Evolutionary conservation across 2,329 filamentous ascomycete genomes (phyloP).

Genomic region (Fusarium transvaalense): DNA sequence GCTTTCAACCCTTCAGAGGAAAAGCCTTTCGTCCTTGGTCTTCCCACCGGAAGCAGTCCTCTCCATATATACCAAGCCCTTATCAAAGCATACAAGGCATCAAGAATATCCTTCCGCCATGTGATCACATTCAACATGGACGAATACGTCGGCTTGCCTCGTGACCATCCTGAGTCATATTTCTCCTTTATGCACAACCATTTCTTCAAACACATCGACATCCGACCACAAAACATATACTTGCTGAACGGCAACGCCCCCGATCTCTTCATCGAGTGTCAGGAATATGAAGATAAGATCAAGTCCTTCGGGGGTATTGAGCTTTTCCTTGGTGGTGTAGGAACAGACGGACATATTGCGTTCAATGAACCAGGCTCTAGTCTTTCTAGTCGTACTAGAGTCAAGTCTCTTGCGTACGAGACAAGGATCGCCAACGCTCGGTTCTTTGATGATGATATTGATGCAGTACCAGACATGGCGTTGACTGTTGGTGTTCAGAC

Average conservation of each 20-base stretch:
- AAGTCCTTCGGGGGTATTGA: slow-evolving; percentile 8
- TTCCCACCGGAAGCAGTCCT: slow-evolving; percentile 14
- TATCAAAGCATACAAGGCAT: background rate
- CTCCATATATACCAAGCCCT: slow-evolving; percentile 10
- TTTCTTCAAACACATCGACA: slow-evolving; percentile 14
- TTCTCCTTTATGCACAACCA: slow-evolving; percentile 18
- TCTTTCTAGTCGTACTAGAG: slow-evolving; percentile 8
- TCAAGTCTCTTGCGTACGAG: slow-evolving; percentile 23
- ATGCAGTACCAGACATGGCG: slow-evolving; percentile 10
- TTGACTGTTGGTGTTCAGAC: slow-evolving; percentile 18
- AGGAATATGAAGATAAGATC: slow-evolving; percentile 6
- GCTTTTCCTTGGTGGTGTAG: slow-evolving; percentile 14
- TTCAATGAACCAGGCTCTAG: slow-evolving; percentile 18
- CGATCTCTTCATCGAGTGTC: slow-evolving; percentile 1
- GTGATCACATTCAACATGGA: slow-evolving; percentile 24
- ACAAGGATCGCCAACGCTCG: slow-evolving; percentile 8
- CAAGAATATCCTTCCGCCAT: slow-evolving; percentile 18
- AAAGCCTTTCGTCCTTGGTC: slow-evolving; percentile 15
- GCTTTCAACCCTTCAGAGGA: slow-evolving; percentile 7
- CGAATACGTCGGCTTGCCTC: slow-evolving; percentile 16
- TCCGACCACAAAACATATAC: slow-evolving; percentile 7
- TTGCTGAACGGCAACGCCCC: slow-evolving; percentile 1
- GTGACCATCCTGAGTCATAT: slow-evolving; percentile 12
- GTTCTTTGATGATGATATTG: slow-evolving; percentile 18
- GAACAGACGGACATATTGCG: slow-evolving; percentile 15